Evolutionary conservation across 441 rosid genomes (phyloP), one percentile per base, ranked within the genome.

Genomic region (Bruguiera hainesii): DNA sequence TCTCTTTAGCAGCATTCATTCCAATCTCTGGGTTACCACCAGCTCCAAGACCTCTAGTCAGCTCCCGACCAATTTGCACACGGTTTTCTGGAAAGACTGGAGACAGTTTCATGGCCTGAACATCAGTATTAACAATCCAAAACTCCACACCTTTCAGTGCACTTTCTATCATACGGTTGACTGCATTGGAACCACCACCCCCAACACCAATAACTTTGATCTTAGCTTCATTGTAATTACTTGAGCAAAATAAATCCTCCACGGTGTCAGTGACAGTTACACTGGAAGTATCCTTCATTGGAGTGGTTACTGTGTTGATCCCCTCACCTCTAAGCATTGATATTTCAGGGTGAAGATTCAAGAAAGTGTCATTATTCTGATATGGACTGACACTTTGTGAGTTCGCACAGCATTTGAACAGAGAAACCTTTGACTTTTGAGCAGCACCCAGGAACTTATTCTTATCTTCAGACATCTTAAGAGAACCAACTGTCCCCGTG

Each of bases 1-100:
- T 95, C 78, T 95, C 99, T 74, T 79, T 87, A 23, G 99, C 98
- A 79, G 99, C 98, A 78, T 89, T 90, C 90, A 84, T 91, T 60
- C 99, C 99, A 16, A 95, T 88, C 76, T 92, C 99, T 0, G 98
- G 99, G 71, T 92, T 95, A 21, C 99, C 99, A 63, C 98, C 98
- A 72, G 98, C 98, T 71, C 99, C 99, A 75, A 95, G 96, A 76
- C 99, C 99, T 65, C 97, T 87, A 56, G 99, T 95, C 67, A 95
- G 77, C 89, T 95, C 99, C 76, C 80, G 85, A 76, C 99, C 99
- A 64, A 95, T 92, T 60, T 92, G 96, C 80, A 95, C 76, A 28
- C 99, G 89, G 60, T 89, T 79, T 66, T 89, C 86, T 2, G 92
- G 88, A 63, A 77, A 81, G 67, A 90, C 87, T 42, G 98, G 97